Evolutionary conservation across 768 basidiomycete species (phyloP), one percentile per base, ranked within the genome.

Genomic region (Amanita pallidorosea): DNA sequence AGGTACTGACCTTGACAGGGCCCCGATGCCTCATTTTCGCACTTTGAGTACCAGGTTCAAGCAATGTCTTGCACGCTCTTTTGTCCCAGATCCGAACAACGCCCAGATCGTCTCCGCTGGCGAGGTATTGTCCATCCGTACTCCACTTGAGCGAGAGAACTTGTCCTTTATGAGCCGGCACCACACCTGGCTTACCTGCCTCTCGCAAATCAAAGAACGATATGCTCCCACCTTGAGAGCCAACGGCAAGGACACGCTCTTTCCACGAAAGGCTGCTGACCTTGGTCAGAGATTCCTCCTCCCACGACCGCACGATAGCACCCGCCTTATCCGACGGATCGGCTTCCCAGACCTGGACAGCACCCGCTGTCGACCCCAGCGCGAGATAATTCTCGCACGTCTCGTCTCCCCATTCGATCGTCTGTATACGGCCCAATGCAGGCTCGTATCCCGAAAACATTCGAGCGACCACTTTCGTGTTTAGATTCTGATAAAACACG

Each of bases 51-150:
- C 59, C 60, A 33, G 55, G 57, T 12, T 61, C 60, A 15, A 61
- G 52, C 13, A 65, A 52, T 17, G 60, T 49, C 65, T 67, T 63
- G 57, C 47, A 66, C 63, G 38, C 69, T 58, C 36, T 76, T 47
- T 76, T 78, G 52, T 91, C 88, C 88, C 88, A 91, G 34, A 92
- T 79, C 58, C 87, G 83, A 27, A 94, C 87, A 36, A 83, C 82
- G 53, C 94, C 93, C 60, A 86, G 81, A 57, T 85, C 83, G 7
- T 91, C 93, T 1, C 88, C 86, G 42, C 84, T 88, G 0, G 93
- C 93, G 13, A 96, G 70, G 47, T 86, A 73, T 54, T 79, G 77
- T 0, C 87, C 85, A 55, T 87, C 85, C 2, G 68, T 56, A 48
- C 84, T 76, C 88, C 88, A 94, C 40, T 80, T 79, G 25, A 92